Evolutionary conservation across 345 rosid species (phyloP).

Genomic region (Camelina laxa): DNA sequence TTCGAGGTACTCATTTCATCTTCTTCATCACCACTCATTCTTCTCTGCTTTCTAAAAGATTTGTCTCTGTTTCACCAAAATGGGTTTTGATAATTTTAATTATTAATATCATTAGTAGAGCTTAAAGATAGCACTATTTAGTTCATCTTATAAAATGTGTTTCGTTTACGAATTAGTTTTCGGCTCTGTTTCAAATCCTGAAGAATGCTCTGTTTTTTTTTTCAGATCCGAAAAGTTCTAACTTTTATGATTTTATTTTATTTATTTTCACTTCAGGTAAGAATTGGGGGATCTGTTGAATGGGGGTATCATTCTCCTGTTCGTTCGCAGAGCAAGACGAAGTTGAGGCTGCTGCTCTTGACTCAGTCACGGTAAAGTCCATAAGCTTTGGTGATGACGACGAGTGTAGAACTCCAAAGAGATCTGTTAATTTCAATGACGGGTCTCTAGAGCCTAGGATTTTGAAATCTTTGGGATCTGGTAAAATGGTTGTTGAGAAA

Average conservation of each 20-base stretch:
- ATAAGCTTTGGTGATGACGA: conserved; percentile 69
- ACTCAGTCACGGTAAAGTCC: conserved; percentile 77
- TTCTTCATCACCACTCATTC: conserved; percentile 8
- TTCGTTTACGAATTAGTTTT: neutral
- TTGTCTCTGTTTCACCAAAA: neutral
- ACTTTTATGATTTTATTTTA: neutral
- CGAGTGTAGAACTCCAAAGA: conserved; percentile 59
- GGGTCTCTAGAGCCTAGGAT: conserved; percentile 62
- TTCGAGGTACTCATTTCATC: conserved; percentile 51
- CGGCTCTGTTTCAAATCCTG: conserved; percentile 5
- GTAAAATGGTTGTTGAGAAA: conserved; percentile 75
- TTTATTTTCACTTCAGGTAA: conserved; percentile 28
- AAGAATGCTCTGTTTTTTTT: conserved; percentile 29
- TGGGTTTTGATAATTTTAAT: neutral
- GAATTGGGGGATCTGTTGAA: conserved; percentile 45
- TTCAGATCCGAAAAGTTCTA: conserved; percentile 44
- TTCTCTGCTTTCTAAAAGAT: neutral
- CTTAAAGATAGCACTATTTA: neutral
- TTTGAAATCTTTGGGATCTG: conserved; percentile 68
- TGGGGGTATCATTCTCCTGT: conserved; percentile 73
- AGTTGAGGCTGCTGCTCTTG: conserved; percentile 60
- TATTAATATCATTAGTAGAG: neutral
- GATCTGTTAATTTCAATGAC: conserved; percentile 70
- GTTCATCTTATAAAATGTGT: neutral
- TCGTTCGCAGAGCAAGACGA: conserved; percentile 64